These are phyloP conservation scores for Bretziella fagacearum DNA, from an alignment of 2,329 filamentous ascomycete species.

Conservation along the genomic window DNA sequence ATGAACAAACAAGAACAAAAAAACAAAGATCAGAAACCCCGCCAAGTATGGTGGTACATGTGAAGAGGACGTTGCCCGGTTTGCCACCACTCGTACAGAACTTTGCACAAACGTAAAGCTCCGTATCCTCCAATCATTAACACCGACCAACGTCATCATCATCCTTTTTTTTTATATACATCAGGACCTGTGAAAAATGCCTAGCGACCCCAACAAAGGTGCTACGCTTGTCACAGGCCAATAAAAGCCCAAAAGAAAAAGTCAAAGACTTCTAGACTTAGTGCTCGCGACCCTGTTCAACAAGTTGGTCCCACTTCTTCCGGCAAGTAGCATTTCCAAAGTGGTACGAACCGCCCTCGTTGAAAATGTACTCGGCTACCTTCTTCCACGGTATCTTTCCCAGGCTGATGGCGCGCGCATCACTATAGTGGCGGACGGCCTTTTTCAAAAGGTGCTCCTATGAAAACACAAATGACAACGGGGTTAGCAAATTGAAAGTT, in stretches of 20 bases:
- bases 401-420: constrained; percentile 18
- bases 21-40: not conserved
- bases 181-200: not conserved
- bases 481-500: too few relatives aligned
- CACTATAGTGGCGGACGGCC: constrained; percentile 27
- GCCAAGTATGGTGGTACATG: not conserved
- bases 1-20: not conserved
- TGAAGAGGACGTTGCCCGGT: not conserved
- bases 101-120: not conserved
- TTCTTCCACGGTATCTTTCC: constrained; percentile 38
- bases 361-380: constrained; percentile 35
- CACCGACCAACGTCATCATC: not conserved
- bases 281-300: constrained; percentile 14
- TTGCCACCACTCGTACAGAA: too few relatives aligned
- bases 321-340: constrained; percentile 43
- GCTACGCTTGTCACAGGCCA: too few relatives aligned
- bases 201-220: not conserved
- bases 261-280: not conserved
- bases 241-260: not conserved
- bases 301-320: constrained; percentile 37
- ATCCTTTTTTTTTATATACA: not conserved
- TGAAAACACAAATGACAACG: not conserved
- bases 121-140: not conserved
- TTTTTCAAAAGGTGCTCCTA: constrained; percentile 30
- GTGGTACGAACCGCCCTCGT: constrained; percentile 37